phyloP scores from a whole-genome alignment of 2,329 filamentous ascomycete genomes.

The Coniella lustricola region DNA sequence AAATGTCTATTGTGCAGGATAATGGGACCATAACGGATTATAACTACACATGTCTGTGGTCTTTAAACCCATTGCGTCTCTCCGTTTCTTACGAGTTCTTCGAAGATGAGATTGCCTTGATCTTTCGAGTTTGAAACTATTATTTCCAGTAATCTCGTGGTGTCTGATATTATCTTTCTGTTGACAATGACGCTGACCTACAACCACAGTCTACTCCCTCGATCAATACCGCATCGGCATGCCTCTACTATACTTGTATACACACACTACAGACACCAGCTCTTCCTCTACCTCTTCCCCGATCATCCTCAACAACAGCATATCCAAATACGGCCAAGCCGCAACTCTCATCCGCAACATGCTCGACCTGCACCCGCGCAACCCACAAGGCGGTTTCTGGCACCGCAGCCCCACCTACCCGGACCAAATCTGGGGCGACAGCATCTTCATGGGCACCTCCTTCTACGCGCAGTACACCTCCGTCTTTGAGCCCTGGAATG shows the following conservation, averaged over 20 bases:
- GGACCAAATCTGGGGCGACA: slow-evolving; percentile 40
- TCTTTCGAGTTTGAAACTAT: too few relatives aligned
- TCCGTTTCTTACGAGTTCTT: too few relatives aligned
- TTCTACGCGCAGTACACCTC: slow-evolving; percentile 24
- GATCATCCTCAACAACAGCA: slow-evolving; percentile 19
- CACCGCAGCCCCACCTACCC: slow-evolving; percentile 32
- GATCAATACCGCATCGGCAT: slow-evolving; percentile 34
- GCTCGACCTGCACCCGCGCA: slow-evolving; percentile 33
- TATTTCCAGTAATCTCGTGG: too few relatives aligned
- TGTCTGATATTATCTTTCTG: too few relatives aligned
- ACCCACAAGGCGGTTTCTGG: slow-evolving; percentile 35
- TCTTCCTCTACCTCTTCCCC: too few relatives aligned
- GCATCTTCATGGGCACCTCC: slow-evolving; percentile 33
- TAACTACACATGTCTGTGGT: slow-evolving; percentile 27
- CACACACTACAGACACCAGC: slow-evolving; percentile 27
- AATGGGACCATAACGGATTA: slow-evolving; percentile 34
- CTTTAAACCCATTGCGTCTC: too few relatives aligned
- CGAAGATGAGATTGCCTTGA: too few relatives aligned
- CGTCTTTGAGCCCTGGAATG: slow-evolving; percentile 21
- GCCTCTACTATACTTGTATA: slow-evolving; percentile 31
- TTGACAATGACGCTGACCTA: not conserved
- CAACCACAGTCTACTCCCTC: slow-evolving; percentile 23
- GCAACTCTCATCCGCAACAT: slow-evolving; percentile 27
- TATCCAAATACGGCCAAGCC: too few relatives aligned
- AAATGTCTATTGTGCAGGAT: slow-evolving; percentile 30